Conservation (phyloP, 2,329 filamentous ascomycete species). For the Diaporthe ilicicola region DNA sequence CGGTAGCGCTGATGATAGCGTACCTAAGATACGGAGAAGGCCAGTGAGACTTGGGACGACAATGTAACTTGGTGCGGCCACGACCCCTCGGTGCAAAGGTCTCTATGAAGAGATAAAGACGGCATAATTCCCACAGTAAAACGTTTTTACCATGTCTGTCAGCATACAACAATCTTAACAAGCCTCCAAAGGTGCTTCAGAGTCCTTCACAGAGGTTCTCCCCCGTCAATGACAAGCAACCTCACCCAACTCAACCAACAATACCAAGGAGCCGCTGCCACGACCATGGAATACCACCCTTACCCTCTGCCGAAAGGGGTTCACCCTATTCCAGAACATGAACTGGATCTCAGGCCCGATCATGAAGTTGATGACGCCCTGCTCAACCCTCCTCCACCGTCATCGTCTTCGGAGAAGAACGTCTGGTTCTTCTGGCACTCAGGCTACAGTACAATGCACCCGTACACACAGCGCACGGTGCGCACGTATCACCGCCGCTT, state of each 20-base stretch:
- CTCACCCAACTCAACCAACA: background rate
- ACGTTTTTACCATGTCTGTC: background rate
- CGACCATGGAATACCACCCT: constrained; percentile 35
- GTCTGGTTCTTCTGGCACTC: constrained; percentile 68
- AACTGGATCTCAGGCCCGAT: constrained; percentile 56
- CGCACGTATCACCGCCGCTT: constrained; percentile 63
- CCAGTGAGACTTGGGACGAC: background rate
- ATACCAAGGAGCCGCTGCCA: background rate
- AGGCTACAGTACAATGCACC: constrained; percentile 57
- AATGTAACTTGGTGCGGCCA: background rate
- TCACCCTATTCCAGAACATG: constrained; percentile 47
- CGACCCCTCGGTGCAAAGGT: background rate
- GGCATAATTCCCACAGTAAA: background rate
- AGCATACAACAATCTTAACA: background rate
- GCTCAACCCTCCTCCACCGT: constrained; percentile 47
- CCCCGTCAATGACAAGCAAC: constrained; percentile 9
- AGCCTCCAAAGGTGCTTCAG: background rate
- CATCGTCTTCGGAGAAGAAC: constrained; percentile 54
- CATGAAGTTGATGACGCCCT: constrained; percentile 53
- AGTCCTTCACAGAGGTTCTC: background rate
- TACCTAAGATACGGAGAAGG: background rate
- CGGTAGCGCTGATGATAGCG: background rate
- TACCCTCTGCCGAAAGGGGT: constrained; percentile 51
- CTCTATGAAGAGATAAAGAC: background rate
- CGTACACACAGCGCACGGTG: constrained; percentile 61